Conservation (phyloP, 2,329 filamentous ascomycete genomes). For the Talaromyces sp. region DNA sequence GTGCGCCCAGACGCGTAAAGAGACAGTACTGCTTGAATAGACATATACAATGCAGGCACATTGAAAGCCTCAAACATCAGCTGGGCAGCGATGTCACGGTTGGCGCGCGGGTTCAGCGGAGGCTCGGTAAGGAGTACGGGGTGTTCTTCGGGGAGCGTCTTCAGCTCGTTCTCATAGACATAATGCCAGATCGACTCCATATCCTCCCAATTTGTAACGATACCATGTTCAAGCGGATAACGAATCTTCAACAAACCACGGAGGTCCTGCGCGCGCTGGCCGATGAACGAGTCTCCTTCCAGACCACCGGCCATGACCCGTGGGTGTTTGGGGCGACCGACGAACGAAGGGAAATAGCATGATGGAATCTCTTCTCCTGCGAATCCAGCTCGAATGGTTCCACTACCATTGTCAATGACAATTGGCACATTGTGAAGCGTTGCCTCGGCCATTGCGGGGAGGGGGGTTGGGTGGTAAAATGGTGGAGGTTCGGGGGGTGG, state of each 20-base stretch:
- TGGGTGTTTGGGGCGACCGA: constrained; percentile 92
- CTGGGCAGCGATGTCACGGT: constrained; percentile 94
- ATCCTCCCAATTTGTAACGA: constrained; percentile 99
- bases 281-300: constrained; percentile 97
- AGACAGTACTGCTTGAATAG: constrained; percentile 94
- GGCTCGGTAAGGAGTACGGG: constrained; percentile 95
- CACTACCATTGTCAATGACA: constrained; percentile 98
- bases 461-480: constrained; percentile 13
- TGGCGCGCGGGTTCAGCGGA: constrained; percentile 90
- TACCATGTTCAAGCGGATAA: constrained; percentile 94
- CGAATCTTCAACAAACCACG: constrained; percentile 92
- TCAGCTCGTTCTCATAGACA: constrained; percentile 92
- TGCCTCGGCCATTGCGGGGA: constrained; percentile 61
- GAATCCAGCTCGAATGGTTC: constrained; percentile 95
- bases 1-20: constrained; percentile 95
- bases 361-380: constrained; percentile 94
- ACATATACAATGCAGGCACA: constrained; percentile 92
- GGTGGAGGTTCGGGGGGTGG: constrained; percentile 21
- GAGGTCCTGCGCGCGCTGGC: constrained; percentile 85
- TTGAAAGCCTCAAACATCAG: constrained; percentile 99
- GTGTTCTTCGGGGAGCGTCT: constrained; percentile 98
- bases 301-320: constrained; percentile 94
- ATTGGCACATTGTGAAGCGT: constrained; percentile 94
- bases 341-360: constrained; percentile 96
- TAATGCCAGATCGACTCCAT: constrained; percentile 99